These are phyloP conservation scores for Thermochaetoides dissita DNA, from an alignment of 2,329 filamentous ascomycete genomes.

Conservation along the genomic window DNA sequence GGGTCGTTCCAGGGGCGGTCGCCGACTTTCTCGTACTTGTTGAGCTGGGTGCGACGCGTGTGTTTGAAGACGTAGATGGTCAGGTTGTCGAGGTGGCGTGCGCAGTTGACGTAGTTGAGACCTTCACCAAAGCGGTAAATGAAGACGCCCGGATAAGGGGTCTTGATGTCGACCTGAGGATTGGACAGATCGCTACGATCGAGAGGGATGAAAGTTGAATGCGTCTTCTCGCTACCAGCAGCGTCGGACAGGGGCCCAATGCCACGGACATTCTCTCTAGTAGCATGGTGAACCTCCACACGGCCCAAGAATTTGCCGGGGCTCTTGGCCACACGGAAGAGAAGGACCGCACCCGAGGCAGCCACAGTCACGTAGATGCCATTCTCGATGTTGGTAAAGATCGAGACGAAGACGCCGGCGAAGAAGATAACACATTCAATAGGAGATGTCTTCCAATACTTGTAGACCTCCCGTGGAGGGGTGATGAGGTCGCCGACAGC, in stretches of 20 bases:
- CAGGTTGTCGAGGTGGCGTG: slow-evolving; percentile 31
- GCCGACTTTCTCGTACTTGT: slow-evolving; percentile 21
- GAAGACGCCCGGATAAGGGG: slow-evolving; percentile 34
- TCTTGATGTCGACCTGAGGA: slow-evolving; percentile 26
- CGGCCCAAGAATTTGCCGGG: slow-evolving; percentile 33
- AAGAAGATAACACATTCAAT: slow-evolving; percentile 65
- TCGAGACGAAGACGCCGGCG: slow-evolving; percentile 48
- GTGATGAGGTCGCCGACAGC: slow-evolving; percentile 66
- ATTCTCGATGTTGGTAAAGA: slow-evolving; percentile 36
- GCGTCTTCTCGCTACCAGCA: slow-evolving; percentile 8
- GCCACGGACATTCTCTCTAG: slow-evolving; percentile 7
- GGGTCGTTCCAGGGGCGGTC: slow-evolving; percentile 44
- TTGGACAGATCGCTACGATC: slow-evolving; percentile 30
- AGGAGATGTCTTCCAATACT: slow-evolving; percentile 65
- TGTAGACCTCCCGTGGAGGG: slow-evolving; percentile 58
- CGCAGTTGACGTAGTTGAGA: slow-evolving; percentile 39
- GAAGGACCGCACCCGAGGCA: slow-evolving; percentile 28
- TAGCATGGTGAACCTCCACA: slow-evolving; percentile 15
- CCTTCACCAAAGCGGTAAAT: slow-evolving; percentile 38
- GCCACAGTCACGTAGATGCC: slow-evolving; percentile 36
- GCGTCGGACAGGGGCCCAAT: slow-evolving; percentile 5
- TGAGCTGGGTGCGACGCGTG: slow-evolving; percentile 26
- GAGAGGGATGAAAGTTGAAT: slow-evolving; percentile 28
- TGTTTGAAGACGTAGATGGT: slow-evolving; percentile 25
- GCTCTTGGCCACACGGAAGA: slow-evolving; percentile 32